Evolutionary conservation across 306 rosid species (phyloP), one percentile per base, ranked within the genome.

Genomic region (Casuarina cunninghamiana): DNA sequence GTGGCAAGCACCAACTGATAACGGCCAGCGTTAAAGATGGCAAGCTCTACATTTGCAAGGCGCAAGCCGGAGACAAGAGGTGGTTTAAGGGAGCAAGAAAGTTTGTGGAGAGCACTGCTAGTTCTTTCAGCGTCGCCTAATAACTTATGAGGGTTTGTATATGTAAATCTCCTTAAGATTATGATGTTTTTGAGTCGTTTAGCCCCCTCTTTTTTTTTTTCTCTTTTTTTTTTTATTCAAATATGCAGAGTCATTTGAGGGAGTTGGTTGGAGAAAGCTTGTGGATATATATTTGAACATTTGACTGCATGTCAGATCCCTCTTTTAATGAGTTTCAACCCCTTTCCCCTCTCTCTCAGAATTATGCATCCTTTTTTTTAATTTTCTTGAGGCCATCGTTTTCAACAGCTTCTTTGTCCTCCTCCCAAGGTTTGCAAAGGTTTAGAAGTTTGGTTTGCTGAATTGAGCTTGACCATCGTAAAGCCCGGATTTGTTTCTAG

Each of bases 11-110:
- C 80, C 97, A 93, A 26, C 73, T 95, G 26, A 88, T 95, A 19
- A 93, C 91, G 9, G 97, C 99, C 75, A 53, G 96, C 2, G 96
- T 95, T 48, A 95, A 90, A 72, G 93, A 86, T 48, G 97, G 97
- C 5, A 95, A 93, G 77, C 93, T 95, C 35, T 95, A 87, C 87
- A 86, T 95, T 45, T 90, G 91, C 87, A 95, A 95, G 88, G 97
- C 97, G 44, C 99, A 95, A 84, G 99, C 99, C 8, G 99, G 99
- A 57, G 99, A 95, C 87, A 95, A 95, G 91, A 87, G 99, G 85
- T 95, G 99, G 99, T 95, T 95, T 71, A 93, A 95, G 81, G 99
- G 99, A 75, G 97, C 96, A 72, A 93, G 91, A 88, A 95, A 65
- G 85, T 95, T 73, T 69, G 97, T 95, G 7, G 99, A 95, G 89